Base-by-base conservation (phyloP, 2,329 filamentous ascomycete genomes). In the Alternaria sp. region DNA sequence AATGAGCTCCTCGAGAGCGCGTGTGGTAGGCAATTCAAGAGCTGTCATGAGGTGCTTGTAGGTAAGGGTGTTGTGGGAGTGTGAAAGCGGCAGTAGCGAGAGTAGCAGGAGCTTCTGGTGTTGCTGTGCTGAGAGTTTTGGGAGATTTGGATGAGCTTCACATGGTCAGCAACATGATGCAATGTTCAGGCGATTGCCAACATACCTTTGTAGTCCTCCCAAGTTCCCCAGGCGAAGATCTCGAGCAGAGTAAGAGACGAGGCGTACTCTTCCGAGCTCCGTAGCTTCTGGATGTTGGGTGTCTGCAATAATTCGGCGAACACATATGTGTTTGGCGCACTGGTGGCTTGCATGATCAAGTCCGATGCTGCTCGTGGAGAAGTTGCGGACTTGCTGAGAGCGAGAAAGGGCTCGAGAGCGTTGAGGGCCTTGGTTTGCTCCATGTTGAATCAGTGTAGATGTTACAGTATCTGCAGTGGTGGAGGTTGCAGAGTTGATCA, bases 171-270 rank as follows among this genome's bases (percentile, higher is more conserved):
- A 48, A 36, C 3, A 30, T 28, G 32, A n/a, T 7, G 16, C 7
- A 22, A 32, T 36, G 16, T 39, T n/a, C 34, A 22, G 54, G 43
- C 24, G 24, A 24, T 41, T 30, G 24, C 22, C 39, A 38, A 62
- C 75, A 57, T 73, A 88, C 87, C 75, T 76, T 86, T 84, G 82
- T 97, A 97, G 69, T 90, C 87, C 61, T 86, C 82, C 83, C 93
- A 97, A 61, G 93, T 97, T 62, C 94, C 95, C 84, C 95, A 93
- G 60, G 93, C 92, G 80, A 99, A 99, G 72, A 96, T 89, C 79
- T 94, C 86, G 44, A 99, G 89, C 14, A 96, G 85, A 2, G 83
- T 87, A 51, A 95, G 84, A 79, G 92, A 82, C 41, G 78, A 70
- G 7, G 84, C 81, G 71, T 90, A 87, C 49, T 96, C 90, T 36